Percentiles rank a stretch among this genome's conserved stretches.
These are phyloP conservation scores for Sporisorium graminicola DNA, from an alignment of 1,284 basidiomycete genomes.

Conservation along the genomic window DNA sequence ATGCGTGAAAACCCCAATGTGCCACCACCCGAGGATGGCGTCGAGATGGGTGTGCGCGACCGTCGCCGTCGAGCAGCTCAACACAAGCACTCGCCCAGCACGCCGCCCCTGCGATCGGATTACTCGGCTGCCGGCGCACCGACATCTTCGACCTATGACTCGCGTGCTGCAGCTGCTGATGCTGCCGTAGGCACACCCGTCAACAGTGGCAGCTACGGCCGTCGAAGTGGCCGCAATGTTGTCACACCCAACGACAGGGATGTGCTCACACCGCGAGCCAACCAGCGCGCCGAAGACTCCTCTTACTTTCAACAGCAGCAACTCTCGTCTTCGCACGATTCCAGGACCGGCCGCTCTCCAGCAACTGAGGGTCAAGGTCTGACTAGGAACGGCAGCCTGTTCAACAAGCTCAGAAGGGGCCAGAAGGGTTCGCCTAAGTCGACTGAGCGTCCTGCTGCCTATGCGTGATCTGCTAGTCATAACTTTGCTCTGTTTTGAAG, in stretches of 20 bases:
- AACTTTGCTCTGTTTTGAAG: not conserved
- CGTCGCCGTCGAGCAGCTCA: slow-evolving; percentile 33
- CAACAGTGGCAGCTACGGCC: slow-evolving; percentile 33
- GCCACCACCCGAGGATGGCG: slow-evolving; percentile 52
- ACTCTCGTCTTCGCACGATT: slow-evolving; percentile 13
- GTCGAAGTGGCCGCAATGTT: slow-evolving; percentile 17
- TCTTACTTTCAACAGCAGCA: slow-evolving; percentile 30
- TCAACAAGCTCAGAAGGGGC: slow-evolving; percentile 43
- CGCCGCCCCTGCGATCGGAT: slow-evolving; percentile 39
- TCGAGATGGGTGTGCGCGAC: slow-evolving; percentile 46
- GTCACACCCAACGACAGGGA: slow-evolving; percentile 34
- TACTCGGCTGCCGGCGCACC: not conserved
- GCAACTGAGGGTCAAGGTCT: slow-evolving; percentile 21
- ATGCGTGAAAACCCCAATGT: slow-evolving; percentile 62
- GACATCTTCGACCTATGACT: slow-evolving; percentile 17
- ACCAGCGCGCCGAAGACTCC: slow-evolving; percentile 11
- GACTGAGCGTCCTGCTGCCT: slow-evolving; percentile 34
- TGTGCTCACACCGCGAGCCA: slow-evolving; percentile 32
- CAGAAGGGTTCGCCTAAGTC: slow-evolving; percentile 34
- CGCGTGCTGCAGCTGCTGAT: slow-evolving; percentile 38
- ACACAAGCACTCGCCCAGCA: slow-evolving; percentile 56
- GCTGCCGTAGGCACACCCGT: slow-evolving; percentile 22
- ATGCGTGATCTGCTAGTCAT: slow-evolving; percentile 11
- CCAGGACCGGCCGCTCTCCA: slow-evolving; percentile 25
- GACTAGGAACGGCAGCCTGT: slow-evolving; percentile 41